These are phyloP conservation scores for Mucor plumbeus DNA, from an alignment of 371 early-diverging fungal species.

Conservation along the genomic window DNA sequence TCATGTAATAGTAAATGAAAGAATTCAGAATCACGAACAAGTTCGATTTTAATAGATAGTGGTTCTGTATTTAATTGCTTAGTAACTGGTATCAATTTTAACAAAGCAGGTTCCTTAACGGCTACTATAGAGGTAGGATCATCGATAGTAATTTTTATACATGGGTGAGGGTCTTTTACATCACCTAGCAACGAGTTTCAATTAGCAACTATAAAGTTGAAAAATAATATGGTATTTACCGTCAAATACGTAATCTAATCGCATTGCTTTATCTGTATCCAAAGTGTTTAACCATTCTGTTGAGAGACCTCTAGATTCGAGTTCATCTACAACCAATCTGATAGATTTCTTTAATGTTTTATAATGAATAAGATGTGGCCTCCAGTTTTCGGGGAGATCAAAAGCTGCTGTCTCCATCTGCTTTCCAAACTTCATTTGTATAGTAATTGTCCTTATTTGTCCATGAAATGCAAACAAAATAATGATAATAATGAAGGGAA, in stretches of 20 bases:
- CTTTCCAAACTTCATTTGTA: conserved; percentile 67
- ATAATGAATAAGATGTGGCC: conserved; percentile 73
- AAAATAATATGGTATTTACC: conserved; percentile 32
- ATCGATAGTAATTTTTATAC: conserved; percentile 42
- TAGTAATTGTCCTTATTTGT: conserved; percentile 7
- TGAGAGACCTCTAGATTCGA: conserved; percentile 53
- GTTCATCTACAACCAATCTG: conserved; percentile 67
- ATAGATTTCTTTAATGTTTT: conserved; percentile 73
- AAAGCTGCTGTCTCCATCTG: conserved; percentile 64
- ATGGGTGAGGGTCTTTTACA: conserved; percentile 42
- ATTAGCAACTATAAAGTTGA: neutral
- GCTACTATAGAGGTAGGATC: conserved; percentile 22
- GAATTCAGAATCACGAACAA: conserved; percentile 63
- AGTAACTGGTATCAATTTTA: conserved; percentile 25
- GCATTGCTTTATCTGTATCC: conserved; percentile 29
- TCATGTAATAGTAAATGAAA: conserved; percentile 58
- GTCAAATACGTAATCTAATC: conserved; percentile 51
- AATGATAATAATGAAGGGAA: conserved; percentile 10
- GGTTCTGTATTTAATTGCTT: conserved; percentile 22
- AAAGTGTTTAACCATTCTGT: conserved; percentile 40
- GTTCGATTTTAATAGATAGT: conserved; percentile 49
- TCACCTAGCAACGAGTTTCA: conserved; percentile 25
- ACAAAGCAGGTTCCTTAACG: conserved; percentile 19
- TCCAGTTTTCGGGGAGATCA: conserved; percentile 71
- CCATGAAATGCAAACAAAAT: conserved; percentile 18